Percentiles rank a stretch among this genome's conserved stretches.
Conservation (phyloP, 164 flowering plant species). For the Euptelea pleiosperma region DNA sequence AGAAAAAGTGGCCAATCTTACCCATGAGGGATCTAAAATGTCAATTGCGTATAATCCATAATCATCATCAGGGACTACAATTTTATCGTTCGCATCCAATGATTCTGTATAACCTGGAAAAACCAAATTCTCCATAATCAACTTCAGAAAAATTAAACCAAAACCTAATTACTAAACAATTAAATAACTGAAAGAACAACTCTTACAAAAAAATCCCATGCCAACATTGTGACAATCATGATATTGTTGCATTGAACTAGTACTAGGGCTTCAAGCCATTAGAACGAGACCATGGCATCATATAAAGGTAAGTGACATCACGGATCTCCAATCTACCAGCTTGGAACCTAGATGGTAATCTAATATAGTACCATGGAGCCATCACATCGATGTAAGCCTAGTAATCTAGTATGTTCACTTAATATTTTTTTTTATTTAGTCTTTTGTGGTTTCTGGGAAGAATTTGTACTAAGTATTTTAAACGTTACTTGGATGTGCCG, state of each 20-base stretch:
- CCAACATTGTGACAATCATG: too few species aligned
- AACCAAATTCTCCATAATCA: conserved; percentile 5
- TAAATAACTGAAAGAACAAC: too few species aligned
- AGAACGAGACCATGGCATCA: too few species aligned
- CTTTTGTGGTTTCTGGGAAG: too few species aligned
- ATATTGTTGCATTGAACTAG: not conserved
- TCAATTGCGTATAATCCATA: conserved; percentile 91
- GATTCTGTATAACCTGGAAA: conserved; percentile 77
- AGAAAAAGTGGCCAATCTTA: conserved; percentile 35
- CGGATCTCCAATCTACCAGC: not conserved
- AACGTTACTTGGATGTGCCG: too few species aligned
- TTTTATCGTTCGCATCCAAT: conserved; percentile 48
- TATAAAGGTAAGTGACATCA: too few species aligned
- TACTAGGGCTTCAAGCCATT: too few species aligned
- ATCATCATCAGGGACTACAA: conserved; percentile 82
- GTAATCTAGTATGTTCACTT: too few species aligned
- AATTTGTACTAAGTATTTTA: too few species aligned
- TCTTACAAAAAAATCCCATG: not conserved
- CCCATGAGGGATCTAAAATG: conserved; percentile 79
- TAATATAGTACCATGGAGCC: not conserved
- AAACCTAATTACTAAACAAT: not conserved
- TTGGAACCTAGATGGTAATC: not conserved
- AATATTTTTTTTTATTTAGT: too few species aligned
- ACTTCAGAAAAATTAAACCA: not conserved
- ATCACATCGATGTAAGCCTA: too few species aligned